phyloP scores from a whole-genome alignment of 225 moss, liverwort and hornwort genomes.

The Marchantia polymorpha region DNA sequence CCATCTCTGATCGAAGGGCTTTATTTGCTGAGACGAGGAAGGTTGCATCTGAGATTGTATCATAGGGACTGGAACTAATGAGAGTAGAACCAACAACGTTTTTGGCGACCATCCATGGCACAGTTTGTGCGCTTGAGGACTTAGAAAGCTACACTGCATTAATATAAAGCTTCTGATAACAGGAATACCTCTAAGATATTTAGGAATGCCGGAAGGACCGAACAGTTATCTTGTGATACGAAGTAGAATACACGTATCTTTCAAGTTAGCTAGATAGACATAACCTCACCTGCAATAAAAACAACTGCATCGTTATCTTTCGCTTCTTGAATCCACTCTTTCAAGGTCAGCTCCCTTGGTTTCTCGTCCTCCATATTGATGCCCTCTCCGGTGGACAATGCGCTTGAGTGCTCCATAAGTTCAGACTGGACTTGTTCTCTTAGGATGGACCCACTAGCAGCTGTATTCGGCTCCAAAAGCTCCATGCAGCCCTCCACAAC shows the following conservation, averaged over 20 bases:
- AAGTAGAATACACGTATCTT: not conserved
- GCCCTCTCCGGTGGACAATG: constrained; percentile 28
- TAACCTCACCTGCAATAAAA: constrained; percentile 70
- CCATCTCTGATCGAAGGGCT: no score
- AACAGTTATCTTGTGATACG: not conserved
- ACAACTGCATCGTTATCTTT: constrained; percentile 63
- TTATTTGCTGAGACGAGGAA: no score
- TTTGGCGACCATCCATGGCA: no score
- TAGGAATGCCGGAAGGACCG: not conserved
- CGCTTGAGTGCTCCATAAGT: constrained; percentile 45
- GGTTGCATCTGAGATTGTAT: no score
- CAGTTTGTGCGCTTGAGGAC: no score
- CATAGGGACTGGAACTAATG: no score
- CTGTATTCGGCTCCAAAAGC: constrained; percentile 51
- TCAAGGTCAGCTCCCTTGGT: constrained; percentile 68
- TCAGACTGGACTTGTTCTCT: constrained; percentile 58
- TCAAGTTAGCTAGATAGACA: not conserved
- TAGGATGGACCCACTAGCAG: constrained; percentile 48
- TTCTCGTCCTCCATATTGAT: constrained; percentile 49
- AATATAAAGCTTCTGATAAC: no score
- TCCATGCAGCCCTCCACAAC: constrained; percentile 80
- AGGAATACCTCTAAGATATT: not conserved
- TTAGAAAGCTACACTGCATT: no score
- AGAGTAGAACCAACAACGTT: no score
- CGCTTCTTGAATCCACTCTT: constrained; percentile 68